Conservation (phyloP, 495 filamentous ascomycete genomes). For the Penicillium fimorum region DNA sequence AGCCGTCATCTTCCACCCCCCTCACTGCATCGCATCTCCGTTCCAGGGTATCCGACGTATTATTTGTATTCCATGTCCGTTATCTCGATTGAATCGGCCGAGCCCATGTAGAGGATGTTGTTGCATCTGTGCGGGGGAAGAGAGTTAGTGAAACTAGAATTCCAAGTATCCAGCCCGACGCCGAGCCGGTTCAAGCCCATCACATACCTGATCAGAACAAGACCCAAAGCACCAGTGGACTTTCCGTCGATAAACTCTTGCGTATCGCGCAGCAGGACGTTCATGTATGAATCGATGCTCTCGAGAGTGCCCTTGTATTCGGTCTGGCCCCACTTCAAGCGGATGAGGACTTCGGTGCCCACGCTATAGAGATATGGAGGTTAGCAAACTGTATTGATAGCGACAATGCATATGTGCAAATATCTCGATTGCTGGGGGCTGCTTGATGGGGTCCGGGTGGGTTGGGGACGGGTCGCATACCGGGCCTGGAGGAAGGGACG, state of each 20-base stretch:
- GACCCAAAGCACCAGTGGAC: slow-evolving; percentile 76
- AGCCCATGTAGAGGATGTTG: slow-evolving; percentile 90
- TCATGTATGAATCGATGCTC: slow-evolving; percentile 97
- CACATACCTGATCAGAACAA: slow-evolving; percentile 84
- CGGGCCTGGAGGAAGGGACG: slow-evolving; percentile 84
- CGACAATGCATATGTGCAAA: not conserved
- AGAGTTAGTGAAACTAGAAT: slow-evolving; percentile 19
- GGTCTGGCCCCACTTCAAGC: slow-evolving; percentile 95
- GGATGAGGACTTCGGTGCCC: slow-evolving; percentile 84
- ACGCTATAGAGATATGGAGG: slow-evolving; percentile 52
- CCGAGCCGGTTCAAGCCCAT: not conserved
- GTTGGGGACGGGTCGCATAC: slow-evolving; percentile 49
- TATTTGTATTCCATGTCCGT: slow-evolving; percentile 51
- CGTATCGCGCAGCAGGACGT: slow-evolving; percentile 84
- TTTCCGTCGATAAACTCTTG: slow-evolving; percentile 92
- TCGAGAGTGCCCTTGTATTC: slow-evolving; percentile 94
- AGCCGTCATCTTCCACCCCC: not conserved
- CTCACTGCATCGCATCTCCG: not conserved
- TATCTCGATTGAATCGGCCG: slow-evolving; percentile 59
- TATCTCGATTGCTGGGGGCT: not conserved
- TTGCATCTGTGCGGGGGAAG: slow-evolving; percentile 62
- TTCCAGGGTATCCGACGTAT: slow-evolving; percentile 3
- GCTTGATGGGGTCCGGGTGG: slow-evolving; percentile 2
- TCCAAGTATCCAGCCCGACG: not conserved
- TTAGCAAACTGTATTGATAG: not conserved